phyloP scores from a whole-genome alignment of 495 filamentous ascomycete genomes.

The Cercophora newfieldiana region DNA sequence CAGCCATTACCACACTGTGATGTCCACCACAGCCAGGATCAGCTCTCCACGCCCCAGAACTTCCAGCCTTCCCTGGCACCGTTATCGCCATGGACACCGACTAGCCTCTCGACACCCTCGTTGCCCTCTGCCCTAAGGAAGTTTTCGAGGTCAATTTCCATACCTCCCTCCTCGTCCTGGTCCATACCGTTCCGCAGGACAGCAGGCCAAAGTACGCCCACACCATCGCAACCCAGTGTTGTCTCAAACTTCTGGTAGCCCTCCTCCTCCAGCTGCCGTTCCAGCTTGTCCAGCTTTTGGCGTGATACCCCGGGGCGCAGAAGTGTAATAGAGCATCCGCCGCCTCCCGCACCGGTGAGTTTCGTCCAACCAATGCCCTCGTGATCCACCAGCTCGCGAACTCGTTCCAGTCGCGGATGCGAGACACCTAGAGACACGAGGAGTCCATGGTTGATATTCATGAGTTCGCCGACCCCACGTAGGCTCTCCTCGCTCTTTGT shows the following conservation, averaged over 20 bases:
- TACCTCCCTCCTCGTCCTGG: conserved; percentile 68
- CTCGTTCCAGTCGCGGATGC: conserved; percentile 87
- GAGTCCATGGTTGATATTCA: conserved; percentile 90
- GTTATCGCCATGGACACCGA: conserved; percentile 60
- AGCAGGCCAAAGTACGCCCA: conserved; percentile 90
- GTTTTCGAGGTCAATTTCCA: conserved; percentile 90
- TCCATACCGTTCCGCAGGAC: conserved; percentile 73
- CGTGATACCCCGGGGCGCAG: conserved; percentile 60
- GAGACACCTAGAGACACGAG: conserved; percentile 87
- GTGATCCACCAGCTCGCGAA: conserved; percentile 87
- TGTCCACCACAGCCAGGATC: neutral
- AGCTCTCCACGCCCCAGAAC: conserved; percentile 75
- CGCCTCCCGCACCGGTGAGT: conserved; percentile 91
- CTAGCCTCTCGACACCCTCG: conserved; percentile 75
- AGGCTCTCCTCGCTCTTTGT: conserved; percentile 57
- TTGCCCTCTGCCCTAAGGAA: conserved; percentile 80
- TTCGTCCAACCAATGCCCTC: conserved; percentile 96
- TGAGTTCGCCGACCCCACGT: conserved; percentile 74
- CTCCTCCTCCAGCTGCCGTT: conserved; percentile 67
- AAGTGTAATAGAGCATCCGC: conserved; percentile 91
- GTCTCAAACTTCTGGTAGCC: conserved; percentile 83
- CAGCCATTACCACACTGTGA: neutral
- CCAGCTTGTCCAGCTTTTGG: conserved; percentile 58
- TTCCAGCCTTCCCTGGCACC: conserved; percentile 84
- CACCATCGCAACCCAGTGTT: conserved; percentile 85